A percentile compares a stretch with the other conserved stretches of the same genome.
Conservation (phyloP, 768 basidiomycete species). For the Lentinus tigrinus region DNA sequence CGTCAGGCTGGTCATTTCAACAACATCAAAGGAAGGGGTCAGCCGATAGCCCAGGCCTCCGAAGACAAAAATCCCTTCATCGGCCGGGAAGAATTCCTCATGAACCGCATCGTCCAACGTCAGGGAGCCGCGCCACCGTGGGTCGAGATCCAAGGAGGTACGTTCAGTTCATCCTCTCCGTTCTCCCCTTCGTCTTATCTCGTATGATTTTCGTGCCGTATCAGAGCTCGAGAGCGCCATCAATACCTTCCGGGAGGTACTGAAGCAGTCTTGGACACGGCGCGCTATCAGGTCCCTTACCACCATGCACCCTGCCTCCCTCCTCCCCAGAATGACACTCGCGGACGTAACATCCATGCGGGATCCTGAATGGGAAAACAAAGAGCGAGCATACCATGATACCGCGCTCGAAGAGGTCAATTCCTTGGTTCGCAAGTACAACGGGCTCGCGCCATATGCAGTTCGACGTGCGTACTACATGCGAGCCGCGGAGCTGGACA, state of each 20-base stretch:
- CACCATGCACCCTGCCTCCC: constrained; percentile 38
- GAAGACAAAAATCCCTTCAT: constrained; percentile 67
- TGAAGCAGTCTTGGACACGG: constrained; percentile 74
- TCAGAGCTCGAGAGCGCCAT: constrained; percentile 68
- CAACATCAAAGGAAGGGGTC: constrained; percentile 66
- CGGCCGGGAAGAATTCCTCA: constrained; percentile 73
- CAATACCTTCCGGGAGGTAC: constrained; percentile 57
- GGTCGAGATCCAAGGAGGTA: constrained; percentile 79
- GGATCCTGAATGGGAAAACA: constrained; percentile 69
- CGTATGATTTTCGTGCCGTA: neutral
- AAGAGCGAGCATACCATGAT: constrained; percentile 67
- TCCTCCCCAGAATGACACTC: constrained; percentile 34
- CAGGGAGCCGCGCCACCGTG: constrained; percentile 85
- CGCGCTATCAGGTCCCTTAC: constrained; percentile 65
- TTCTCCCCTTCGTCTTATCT: neutral
- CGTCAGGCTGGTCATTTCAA: constrained; percentile 67
- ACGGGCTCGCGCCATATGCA: constrained; percentile 74
- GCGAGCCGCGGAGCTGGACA: constrained; percentile 56
- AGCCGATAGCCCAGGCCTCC: constrained; percentile 42
- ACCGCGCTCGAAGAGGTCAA: constrained; percentile 71
- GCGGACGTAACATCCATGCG: constrained; percentile 45
- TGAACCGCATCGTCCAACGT: constrained; percentile 82
- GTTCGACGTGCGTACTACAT: constrained; percentile 66
- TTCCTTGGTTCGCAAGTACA: constrained; percentile 73
- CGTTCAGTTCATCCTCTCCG: constrained; percentile 16